Base-by-base conservation (phyloP, 495 filamentous ascomycete genomes). In the Xylaria longipes region DNA sequence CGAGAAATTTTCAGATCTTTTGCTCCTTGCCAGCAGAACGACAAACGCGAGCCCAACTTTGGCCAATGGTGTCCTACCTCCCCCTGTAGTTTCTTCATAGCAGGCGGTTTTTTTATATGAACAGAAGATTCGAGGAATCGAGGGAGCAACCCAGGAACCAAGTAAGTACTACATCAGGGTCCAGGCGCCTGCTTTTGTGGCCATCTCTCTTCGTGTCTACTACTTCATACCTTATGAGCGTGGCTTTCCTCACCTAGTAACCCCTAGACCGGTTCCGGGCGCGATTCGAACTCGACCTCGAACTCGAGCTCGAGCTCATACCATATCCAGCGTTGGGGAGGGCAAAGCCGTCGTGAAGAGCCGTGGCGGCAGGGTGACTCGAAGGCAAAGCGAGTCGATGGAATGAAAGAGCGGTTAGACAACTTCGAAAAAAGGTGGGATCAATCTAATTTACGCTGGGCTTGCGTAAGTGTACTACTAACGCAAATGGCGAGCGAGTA, bases 361-460 rank as follows among this genome's bases (percentile, higher is more conserved):
- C 65, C 65, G 22, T 68, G 65, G 65, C 41, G 9, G 29, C 25
- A 46, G 6, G 31, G 46, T 20, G 65, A 43, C n/a, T 7, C 41
- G 6, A 57, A 58, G 37, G 50, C 58, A 57, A 52, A 17, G 1
- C 46, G 17, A 12, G 11, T 66, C 6, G 46, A 58, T 6, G 39
- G 41, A 46, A 25, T 56, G 39, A 61, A 31, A 37, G n/a, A 39
- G 54, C 25, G 56, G 20, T 12, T 69, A 46, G 22, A 29, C 29
- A 61, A 35, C 67, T 69, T 69, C 41, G 67, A 45, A 4, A 69
- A 46, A 46, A 35, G 65, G 67, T 61, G 67, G 67, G 25, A 69
- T 61, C 67, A 61, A 17, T 69, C 67, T 61, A 22, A 15, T 61
- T 37, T 15, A n/a, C 67, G 56, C 17, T 69, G 56, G 67, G 39